Percentiles rank a stretch among this genome's conserved stretches.
Conservation (phyloP, 768 basidiomycete genomes). For the Podaxis sp. region DNA sequence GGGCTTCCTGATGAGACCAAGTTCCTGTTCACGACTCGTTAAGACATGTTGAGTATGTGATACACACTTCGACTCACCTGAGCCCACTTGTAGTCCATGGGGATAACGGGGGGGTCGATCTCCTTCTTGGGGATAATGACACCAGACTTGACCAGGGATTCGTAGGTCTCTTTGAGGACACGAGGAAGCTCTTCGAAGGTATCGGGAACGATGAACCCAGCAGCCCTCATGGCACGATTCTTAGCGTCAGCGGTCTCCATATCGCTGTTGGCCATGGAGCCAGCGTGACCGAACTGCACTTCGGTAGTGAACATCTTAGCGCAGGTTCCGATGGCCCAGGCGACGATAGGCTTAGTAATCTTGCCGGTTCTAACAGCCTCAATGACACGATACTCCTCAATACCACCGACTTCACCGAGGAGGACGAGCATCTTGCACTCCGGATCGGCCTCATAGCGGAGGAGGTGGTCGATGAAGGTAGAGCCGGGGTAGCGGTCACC, state of each 20-base stretch:
- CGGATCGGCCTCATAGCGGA: conserved; percentile 96
- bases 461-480: conserved; percentile 98
- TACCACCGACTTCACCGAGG: conserved; percentile 97
- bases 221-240: conserved; percentile 92
- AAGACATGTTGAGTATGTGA: no score
- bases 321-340: conserved; percentile 99
- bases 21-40: conserved; percentile 44
- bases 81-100: conserved; percentile 99
- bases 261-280: conserved; percentile 96
- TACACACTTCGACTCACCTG: conserved; percentile 39
- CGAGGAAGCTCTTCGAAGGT: conserved; percentile 96
- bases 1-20: conserved; percentile 97
- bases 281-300: conserved; percentile 99
- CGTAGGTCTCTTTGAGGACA: conserved; percentile 83
- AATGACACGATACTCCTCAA: conserved; percentile 99
- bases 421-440: conserved; percentile 99
- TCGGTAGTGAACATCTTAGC: conserved; percentile 99
- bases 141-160: conserved; percentile 71
- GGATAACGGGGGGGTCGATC: conserved; percentile 90
- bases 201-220: conserved; percentile 94
- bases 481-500: conserved; percentile 99
- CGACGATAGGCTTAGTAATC: conserved; percentile 98
- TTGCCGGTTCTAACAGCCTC: conserved; percentile 90
- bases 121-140: conserved; percentile 69
- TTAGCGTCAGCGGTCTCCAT: conserved; percentile 98